Conservation (phyloP, 1,139 yeast species). For the Zygotorulaspora mrakii region DNA sequence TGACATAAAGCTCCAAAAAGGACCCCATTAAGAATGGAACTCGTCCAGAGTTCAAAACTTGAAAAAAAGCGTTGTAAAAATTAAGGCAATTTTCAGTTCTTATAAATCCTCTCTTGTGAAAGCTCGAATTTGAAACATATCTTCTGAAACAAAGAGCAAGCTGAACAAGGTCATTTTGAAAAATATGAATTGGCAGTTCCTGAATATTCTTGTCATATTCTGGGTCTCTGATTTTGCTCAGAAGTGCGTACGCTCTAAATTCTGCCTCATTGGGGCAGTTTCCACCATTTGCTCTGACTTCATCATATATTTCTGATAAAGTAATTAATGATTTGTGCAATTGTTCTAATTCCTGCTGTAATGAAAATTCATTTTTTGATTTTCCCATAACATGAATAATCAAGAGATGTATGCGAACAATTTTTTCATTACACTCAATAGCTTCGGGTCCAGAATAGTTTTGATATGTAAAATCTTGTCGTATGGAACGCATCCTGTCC, state of each 20-base stretch:
- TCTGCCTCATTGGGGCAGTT: slow-evolving; percentile 84
- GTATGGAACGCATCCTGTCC: slow-evolving; percentile 96
- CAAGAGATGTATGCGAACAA: slow-evolving; percentile 81
- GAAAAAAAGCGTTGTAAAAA: slow-evolving; percentile 63
- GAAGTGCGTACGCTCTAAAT: slow-evolving; percentile 79
- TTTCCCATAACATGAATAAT: slow-evolving; percentile 87
- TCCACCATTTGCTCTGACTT: slow-evolving; percentile 68
- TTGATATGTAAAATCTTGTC: slow-evolving; percentile 96
- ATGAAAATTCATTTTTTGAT: slow-evolving; percentile 70
- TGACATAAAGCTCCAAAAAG: slow-evolving; percentile 73
- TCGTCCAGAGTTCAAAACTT: slow-evolving; percentile 45
- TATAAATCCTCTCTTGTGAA: slow-evolving; percentile 53
- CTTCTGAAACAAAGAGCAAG: slow-evolving; percentile 68
- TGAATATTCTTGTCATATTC: slow-evolving; percentile 79
- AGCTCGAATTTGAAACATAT: slow-evolving; percentile 60
- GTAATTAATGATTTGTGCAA: slow-evolving; percentile 89
- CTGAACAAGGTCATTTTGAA: slow-evolving; percentile 57
- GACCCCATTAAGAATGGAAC: slow-evolving; percentile 75
- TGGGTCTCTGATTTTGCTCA: slow-evolving; percentile 79
- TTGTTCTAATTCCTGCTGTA: slow-evolving; percentile 94
- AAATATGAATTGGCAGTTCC: slow-evolving; percentile 56
- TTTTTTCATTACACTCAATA: slow-evolving; percentile 84
- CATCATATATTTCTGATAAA: slow-evolving; percentile 80
- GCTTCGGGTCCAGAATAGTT: slow-evolving; percentile 94
- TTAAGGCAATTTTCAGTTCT: slow-evolving; percentile 61